Base-by-base conservation (phyloP, 306 rosid genomes). In the Cicer judaicum region DNA sequence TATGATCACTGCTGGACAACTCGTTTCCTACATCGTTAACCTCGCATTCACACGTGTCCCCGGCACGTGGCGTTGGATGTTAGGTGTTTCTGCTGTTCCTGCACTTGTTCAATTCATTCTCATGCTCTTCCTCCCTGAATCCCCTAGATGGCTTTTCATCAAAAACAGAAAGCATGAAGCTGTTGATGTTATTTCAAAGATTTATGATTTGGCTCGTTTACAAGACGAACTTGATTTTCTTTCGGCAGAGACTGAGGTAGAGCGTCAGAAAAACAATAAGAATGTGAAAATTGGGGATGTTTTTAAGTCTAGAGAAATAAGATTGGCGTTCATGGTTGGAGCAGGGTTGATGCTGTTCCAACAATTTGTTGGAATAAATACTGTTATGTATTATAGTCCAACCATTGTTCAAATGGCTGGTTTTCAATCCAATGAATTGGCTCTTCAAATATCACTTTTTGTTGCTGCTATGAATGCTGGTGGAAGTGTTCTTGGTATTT, bases 31-130 rank as follows among this genome's bases (percentile, higher is more conserved):
- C 87, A 70, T 93, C 10, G 64, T 93, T 44, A 93, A 93, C 78
- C 88, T 90, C 48, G 88, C 88, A 64, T 91, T 93, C 44, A 91
- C 97, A 2, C 69, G 79, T 12, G 75, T 91, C 72, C 93, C 87
- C 1, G 98, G 98, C 52, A 93, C 98, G 21, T 93, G 98, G 98
- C 75, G 98, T 65, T 91, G 98, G 97, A 91, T 93, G 98, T 87
- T 93, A 6, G 98, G 98, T 44, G 96, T 83, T 83, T 83, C 98
- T 3, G 91, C 85, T 12, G 69, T 93, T 16, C 98, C 98, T 43
- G 98, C 98, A 40, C 10, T 91, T 24, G 54, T 91, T 86, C 98
- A 91, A 79, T 93, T 93, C 75, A 21, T 36, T 67, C 89, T 87
- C 74, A 93, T 93, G 97, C 84, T 93, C 13, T 88, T 13, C 72